Evolutionary conservation across 192 early-diverging fungal species (phyloP).

Genomic region (Piromyces finnis): DNA sequence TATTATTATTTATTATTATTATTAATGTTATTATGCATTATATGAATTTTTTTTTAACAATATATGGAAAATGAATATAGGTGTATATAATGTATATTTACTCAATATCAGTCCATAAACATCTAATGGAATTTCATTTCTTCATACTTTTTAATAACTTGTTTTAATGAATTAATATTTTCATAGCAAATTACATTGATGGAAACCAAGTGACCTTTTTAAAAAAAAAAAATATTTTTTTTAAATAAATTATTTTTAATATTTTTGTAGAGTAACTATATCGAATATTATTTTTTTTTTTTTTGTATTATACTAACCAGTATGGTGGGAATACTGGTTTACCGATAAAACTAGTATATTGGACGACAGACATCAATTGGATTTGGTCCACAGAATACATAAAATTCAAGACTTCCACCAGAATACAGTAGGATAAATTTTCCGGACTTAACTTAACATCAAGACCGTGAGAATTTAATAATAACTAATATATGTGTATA

Average conservation of each 20-base stretch:
- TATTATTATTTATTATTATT: too few relatives aligned
- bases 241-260: neutral
- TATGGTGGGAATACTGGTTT: slow-evolving; percentile 36
- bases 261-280: too few relatives aligned
- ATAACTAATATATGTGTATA: too few relatives aligned
- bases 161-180: slow-evolving; percentile 28
- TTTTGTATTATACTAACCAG: slow-evolving; percentile 10
- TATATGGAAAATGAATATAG: too few relatives aligned
- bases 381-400: slow-evolving; percentile 33
- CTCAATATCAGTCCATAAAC: slow-evolving; percentile 49
- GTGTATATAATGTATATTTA: slow-evolving; percentile 2
- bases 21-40: too few relatives aligned
- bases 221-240: neutral
- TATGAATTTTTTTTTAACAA: too few relatives aligned
- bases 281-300: neutral
- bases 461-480: slow-evolving; percentile 51
- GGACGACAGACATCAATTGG: slow-evolving; percentile 19
- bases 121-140: slow-evolving; percentile 35
- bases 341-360: slow-evolving; percentile 46
- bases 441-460: slow-evolving; percentile 26
- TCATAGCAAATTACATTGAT: slow-evolving; percentile 46
- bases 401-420: slow-evolving; percentile 49
- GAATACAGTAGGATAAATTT: slow-evolving; percentile 37
- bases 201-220: slow-evolving; percentile 22
- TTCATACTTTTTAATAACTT: slow-evolving; percentile 28